Evolutionary conservation across 2,329 filamentous ascomycete genomes (phyloP).

Genomic region (Endocalyx cinctus): DNA sequence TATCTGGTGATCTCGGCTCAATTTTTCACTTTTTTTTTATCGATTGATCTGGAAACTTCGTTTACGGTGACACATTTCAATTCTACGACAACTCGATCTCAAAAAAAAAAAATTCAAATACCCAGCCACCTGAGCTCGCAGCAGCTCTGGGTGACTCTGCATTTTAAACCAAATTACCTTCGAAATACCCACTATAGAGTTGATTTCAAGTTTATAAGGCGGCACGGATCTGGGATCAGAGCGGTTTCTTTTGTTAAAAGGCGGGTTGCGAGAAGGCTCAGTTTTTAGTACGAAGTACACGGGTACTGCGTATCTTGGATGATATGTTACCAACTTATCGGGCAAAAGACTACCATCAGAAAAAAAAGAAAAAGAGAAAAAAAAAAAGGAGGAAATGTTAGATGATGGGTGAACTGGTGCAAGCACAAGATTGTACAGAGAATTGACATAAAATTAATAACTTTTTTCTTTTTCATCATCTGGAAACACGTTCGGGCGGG

Average conservation of each 20-base stretch:
- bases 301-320: too few relatives aligned
- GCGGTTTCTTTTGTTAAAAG: slow-evolving; percentile 29
- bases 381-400: too few relatives aligned
- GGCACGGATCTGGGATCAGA: slow-evolving; percentile 17
- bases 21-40: slow-evolving; percentile 23
- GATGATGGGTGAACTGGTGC: too few relatives aligned
- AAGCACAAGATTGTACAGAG: too few relatives aligned
- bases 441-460: too few relatives aligned
- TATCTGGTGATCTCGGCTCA: slow-evolving; percentile 21
- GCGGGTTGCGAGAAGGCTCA: too few relatives aligned
- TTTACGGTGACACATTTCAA: slow-evolving; percentile 14
- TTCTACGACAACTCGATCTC: slow-evolving; percentile 22
- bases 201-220: slow-evolving; percentile 24
- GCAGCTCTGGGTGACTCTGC: slow-evolving; percentile 15
- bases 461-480: too few relatives aligned
- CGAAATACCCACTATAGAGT: slow-evolving; percentile 32
- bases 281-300: too few relatives aligned
- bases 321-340: too few relatives aligned
- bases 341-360: too few relatives aligned
- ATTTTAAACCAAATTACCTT: slow-evolving; percentile 21
- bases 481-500: too few relatives aligned
- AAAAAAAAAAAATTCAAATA: slow-evolving; percentile 25
- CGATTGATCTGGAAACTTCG: slow-evolving; percentile 18
- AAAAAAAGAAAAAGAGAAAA: too few relatives aligned
- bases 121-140: slow-evolving; percentile 17